Conservation (phyloP, 2,329 filamentous ascomycete species). For the Verticillium longisporum region DNA sequence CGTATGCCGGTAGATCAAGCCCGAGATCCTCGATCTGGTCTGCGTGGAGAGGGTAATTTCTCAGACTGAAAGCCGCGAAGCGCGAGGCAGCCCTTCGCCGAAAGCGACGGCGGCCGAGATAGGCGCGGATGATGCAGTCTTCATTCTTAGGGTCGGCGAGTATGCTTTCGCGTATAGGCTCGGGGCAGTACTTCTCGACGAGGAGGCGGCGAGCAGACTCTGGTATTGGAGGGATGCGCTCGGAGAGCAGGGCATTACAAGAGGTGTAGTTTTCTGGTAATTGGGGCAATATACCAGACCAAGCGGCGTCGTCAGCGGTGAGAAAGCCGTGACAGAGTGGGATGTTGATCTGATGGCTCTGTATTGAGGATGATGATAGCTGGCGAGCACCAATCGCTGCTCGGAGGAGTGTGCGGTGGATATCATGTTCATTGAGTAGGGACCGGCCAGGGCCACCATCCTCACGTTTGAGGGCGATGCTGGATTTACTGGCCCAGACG, state of each 20-base stretch:
- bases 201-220: slow-evolving; percentile 11
- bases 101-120: slow-evolving; percentile 32
- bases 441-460: slow-evolving; percentile 10
- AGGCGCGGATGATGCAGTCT: slow-evolving; percentile 43
- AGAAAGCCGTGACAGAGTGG: background rate
- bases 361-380: background rate
- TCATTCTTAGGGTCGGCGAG: slow-evolving; percentile 22
- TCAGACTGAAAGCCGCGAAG: background rate
- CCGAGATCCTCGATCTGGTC: slow-evolving; percentile 40
- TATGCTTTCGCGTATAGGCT: background rate
- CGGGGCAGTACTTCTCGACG: slow-evolving; percentile 11
- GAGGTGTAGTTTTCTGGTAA: slow-evolving; percentile 13
- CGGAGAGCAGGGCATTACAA: slow-evolving; percentile 20
- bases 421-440: slow-evolving; percentile 10
- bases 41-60: slow-evolving; percentile 17
- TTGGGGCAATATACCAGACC: slow-evolving; percentile 12
- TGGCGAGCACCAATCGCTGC: background rate
- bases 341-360: background rate
- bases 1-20: slow-evolving; percentile 21
- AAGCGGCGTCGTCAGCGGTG: background rate
- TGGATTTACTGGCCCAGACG: background rate
- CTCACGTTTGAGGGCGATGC: slow-evolving; percentile 10
- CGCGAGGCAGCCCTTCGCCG: background rate
- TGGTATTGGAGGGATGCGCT: slow-evolving; percentile 18
- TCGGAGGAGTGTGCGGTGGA: slow-evolving; percentile 4